These are phyloP conservation scores for Schizochytrium sp. DNA, from an alignment of 108 stramenopile genomes.

Conservation along the genomic window DNA sequence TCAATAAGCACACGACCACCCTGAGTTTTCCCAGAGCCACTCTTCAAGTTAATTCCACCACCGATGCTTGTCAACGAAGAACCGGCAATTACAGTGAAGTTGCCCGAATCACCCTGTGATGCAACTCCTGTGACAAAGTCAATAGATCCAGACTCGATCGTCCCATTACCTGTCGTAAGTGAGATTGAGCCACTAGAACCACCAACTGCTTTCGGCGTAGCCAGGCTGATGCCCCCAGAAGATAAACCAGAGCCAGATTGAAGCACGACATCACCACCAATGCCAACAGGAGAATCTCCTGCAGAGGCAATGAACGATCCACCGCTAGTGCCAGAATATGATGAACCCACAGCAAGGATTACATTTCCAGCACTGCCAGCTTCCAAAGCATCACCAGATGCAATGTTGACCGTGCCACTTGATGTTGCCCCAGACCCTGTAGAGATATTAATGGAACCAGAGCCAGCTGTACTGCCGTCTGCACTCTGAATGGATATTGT, in stretches of 20 bases:
- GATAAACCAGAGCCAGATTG: not conserved
- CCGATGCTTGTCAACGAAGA: not conserved
- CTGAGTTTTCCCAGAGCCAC: not conserved
- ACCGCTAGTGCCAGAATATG: conserved; percentile 1
- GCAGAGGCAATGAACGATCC: conserved; percentile 45
- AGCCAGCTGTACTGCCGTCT: not conserved
- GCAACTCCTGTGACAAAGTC: not conserved
- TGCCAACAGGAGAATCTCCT: not conserved
- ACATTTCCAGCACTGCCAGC: not conserved
- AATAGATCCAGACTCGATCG: not conserved
- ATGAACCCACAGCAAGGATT: not conserved
- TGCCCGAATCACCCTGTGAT: not conserved
- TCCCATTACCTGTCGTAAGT: not conserved
- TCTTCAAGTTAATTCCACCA: not conserved
- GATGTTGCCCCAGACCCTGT: not conserved
- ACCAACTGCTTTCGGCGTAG: not conserved
- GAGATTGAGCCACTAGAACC: not conserved
- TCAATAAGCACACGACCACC: conserved; percentile 28
- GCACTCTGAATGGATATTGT: conserved; percentile 28
- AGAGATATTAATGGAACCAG: not conserved
- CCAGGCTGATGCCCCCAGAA: not conserved
- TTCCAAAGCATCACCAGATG: not conserved
- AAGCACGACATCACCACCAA: not conserved
- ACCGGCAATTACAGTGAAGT: not conserved
- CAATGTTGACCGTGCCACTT: conserved; percentile 1